Evolutionary conservation across 2,329 filamentous ascomycete species (phyloP), one percentile per base, ranked within the genome.

Genomic region (Trichoderma harzianum): DNA sequence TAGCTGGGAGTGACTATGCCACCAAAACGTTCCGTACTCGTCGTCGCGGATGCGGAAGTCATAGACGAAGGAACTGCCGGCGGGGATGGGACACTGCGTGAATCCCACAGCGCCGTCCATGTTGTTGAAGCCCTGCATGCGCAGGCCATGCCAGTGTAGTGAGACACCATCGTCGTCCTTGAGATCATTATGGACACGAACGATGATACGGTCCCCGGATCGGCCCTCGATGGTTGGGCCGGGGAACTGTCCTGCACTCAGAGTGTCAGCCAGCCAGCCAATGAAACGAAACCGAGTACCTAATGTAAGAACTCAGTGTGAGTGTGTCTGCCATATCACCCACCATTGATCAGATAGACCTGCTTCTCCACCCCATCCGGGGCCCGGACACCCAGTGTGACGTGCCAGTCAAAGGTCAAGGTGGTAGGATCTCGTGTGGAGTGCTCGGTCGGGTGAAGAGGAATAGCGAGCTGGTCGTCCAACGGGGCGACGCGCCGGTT

Each of bases 111-210:
- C 88, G 55, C 89, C 89, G 73, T 91, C 89, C 89, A 93, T 92
- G 73, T 86, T 86, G 72, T 89, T 92, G 0, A 90, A 92, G 16
- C 90, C 90, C 76, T 92, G 91, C 79, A 93, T 91, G 76, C 88
- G 92, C 71, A 95, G 85, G 14, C 92, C 92, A 75, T 94, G 92
- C 81, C 92, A 94, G 78, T 94, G 92, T 11, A 94, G 83, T 68
- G 85, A 88, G 24, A 90, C 89, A 21, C 84, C 57, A 7, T 60
- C 57, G 30, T 93, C 91, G 7, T 84, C 85, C 0, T 91, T 86
- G 32, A 87, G 84, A 5, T 80, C 78, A 76, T 94, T 94, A 77
- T 88, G 83, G 69, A 93, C 85, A 57, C 91, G 87, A 66, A 93
- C 88, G 12, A 92, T 80, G n/a, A 95, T 79, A 3, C 86, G 87